Percentiles rank a stretch among this genome's conserved stretches.
phyloP scores from a whole-genome alignment of 176 grass and related monocot genomes.

The Cenchrus fungigraminus region DNA sequence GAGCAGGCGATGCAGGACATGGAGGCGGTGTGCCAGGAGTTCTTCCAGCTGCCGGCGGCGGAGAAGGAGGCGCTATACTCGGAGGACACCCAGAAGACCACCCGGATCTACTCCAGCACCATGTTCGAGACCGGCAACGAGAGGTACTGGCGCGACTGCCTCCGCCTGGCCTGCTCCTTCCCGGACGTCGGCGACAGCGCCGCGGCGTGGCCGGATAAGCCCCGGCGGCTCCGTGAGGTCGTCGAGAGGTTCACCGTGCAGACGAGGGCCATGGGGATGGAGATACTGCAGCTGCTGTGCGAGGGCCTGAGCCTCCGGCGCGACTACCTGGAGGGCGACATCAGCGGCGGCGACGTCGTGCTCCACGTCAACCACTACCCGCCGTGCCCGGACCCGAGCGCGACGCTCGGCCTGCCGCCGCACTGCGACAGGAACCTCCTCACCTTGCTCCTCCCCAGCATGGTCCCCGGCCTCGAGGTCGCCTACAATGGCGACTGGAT shows the following conservation, averaged over 20 bases:
- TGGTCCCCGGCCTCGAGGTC: slow-evolving; percentile 5
- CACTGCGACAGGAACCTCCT: slow-evolving; percentile 79
- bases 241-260: not conserved
- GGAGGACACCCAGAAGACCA: slow-evolving; percentile 26
- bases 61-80: slow-evolving; percentile 45
- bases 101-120: slow-evolving; percentile 38
- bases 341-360: slow-evolving; percentile 55
- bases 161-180: slow-evolving; percentile 35
- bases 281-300: not conserved
- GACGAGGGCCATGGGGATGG: not conserved
- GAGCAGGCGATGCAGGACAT: slow-evolving; percentile 51
- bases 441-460: slow-evolving; percentile 54
- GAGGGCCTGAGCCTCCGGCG: slow-evolving; percentile 21
- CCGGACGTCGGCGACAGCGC: not conserved
- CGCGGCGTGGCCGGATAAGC: slow-evolving; percentile 31
- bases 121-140: slow-evolving; percentile 33
- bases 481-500: not conserved
- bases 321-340: not conserved
- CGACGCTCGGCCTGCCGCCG: slow-evolving; percentile 60
- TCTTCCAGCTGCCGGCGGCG: slow-evolving; percentile 47
- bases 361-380: slow-evolving; percentile 76
- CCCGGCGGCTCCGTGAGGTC: slow-evolving; percentile 22
- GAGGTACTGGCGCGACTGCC: slow-evolving; percentile 47
- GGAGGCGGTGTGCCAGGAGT: slow-evolving; percentile 37
- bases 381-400: slow-evolving; percentile 53